These are phyloP conservation scores for Plantago elongata DNA, from an alignment of 257 asterid species.

Conservation along the genomic window DNA sequence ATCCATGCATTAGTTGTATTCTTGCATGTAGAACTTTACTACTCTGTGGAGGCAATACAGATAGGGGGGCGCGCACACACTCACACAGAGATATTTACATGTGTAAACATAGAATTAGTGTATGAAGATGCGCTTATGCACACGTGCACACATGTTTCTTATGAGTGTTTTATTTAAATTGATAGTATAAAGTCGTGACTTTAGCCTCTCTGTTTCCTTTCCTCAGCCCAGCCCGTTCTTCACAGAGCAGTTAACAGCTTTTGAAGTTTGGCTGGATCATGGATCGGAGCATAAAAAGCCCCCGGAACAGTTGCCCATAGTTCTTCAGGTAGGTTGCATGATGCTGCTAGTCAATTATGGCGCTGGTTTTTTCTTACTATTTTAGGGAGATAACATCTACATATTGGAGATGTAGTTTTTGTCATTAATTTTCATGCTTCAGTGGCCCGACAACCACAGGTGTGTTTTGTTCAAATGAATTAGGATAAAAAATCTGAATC, in stretches of 20 bases:
- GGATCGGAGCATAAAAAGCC: slow-evolving; percentile 95
- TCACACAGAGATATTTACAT: not conserved
- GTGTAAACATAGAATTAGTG: not conserved
- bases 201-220: slow-evolving; percentile 12
- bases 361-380: slow-evolving; percentile 14
- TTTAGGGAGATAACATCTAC: slow-evolving; percentile 1
- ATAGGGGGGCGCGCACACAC: too few relatives aligned
- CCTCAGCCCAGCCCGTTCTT: slow-evolving; percentile 92
- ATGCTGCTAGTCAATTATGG: slow-evolving; percentile 13
- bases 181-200: slow-evolving; percentile 2
- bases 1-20: slow-evolving; percentile 5
- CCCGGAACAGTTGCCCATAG: slow-evolving; percentile 97
- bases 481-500: too few relatives aligned
- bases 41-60: not conserved
- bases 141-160: not conserved
- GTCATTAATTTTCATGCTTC: not conserved
- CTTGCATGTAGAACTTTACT: slow-evolving; percentile 8
- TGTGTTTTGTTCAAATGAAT: too few relatives aligned
- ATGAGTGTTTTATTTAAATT: slow-evolving; percentile 2
- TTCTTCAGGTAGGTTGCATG: slow-evolving; percentile 73
- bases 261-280: slow-evolving; percentile 99
- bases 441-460: not conserved
- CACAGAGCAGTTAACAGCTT: slow-evolving; percentile 82
- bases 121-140: not conserved
- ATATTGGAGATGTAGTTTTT: slow-evolving; percentile 14